Conservation (phyloP, 2,329 filamentous ascomycete species). For the Aspergillus intermedius region DNA sequence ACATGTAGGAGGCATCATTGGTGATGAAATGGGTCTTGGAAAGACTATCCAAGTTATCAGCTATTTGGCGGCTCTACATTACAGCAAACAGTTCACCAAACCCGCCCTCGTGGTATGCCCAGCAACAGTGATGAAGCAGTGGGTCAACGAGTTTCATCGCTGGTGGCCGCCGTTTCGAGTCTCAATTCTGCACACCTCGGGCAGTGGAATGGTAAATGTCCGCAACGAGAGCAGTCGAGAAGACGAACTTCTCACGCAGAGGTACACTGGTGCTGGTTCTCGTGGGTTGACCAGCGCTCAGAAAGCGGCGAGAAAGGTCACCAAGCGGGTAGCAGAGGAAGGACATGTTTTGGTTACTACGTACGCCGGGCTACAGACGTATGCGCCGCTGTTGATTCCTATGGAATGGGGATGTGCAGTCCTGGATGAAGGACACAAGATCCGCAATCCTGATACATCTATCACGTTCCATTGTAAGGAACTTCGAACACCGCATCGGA, state of each 20-base stretch:
- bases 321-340: constrained; percentile 71
- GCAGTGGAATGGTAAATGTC: constrained; percentile 90
- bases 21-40: constrained; percentile 97
- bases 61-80: constrained; percentile 84
- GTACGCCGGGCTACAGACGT: constrained; percentile 91
- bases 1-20: constrained; percentile 85
- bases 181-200: constrained; percentile 89
- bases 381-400: constrained; percentile 72
- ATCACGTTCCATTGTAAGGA: constrained; percentile 96
- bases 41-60: constrained; percentile 81
- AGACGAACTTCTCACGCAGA: constrained; percentile 55
- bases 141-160: constrained; percentile 96
- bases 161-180: constrained; percentile 99
- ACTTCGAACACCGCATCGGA: constrained; percentile 76
- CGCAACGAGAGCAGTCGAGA: constrained; percentile 56
- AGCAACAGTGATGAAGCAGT: constrained; percentile 90
- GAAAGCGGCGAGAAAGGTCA: constrained; percentile 69
- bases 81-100: constrained; percentile 75
- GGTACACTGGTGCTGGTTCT: constrained; percentile 39
- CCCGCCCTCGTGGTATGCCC: constrained; percentile 90
- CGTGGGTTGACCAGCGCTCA: constrained; percentile 46
- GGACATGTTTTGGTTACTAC: constrained; percentile 94
- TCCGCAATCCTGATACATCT: constrained; percentile 89
- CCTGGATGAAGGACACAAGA: constrained; percentile 95
- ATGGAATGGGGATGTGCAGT: constrained; percentile 91